A percentile compares a stretch with the other conserved stretches of the same genome.
These are phyloP conservation scores for Microbotryum intermedium DNA, from an alignment of 1,284 basidiomycete genomes.

Conservation along the genomic window DNA sequence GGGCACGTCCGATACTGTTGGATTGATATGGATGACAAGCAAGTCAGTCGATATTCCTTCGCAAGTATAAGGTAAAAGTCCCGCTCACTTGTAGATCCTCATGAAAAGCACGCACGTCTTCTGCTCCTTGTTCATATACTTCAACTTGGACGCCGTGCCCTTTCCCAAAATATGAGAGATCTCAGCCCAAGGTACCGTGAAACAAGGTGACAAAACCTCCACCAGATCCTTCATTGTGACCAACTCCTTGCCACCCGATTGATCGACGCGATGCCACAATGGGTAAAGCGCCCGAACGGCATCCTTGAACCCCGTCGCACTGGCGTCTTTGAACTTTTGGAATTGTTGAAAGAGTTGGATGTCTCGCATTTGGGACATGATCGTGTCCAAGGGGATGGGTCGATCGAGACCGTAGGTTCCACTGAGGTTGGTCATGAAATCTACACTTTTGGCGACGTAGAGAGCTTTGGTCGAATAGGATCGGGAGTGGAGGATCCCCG, in stretches of 20 bases:
- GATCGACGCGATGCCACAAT: constrained; percentile 14
- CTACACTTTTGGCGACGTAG: no score
- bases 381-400: not conserved
- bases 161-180: constrained; percentile 16
- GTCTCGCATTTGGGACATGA: constrained; percentile 20
- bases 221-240: constrained; percentile 12
- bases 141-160: constrained; percentile 2
- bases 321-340: not conserved
- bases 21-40: not conserved
- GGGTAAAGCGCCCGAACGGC: constrained; percentile 20
- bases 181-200: constrained; percentile 16
- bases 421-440: no score
- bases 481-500: no score
- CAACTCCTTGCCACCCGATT: not conserved
- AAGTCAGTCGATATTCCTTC: not conserved
- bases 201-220: constrained; percentile 5
- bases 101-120: constrained; percentile 16
- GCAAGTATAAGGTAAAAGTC: no score
- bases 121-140: not conserved
- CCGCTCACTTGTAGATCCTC: constrained; percentile 17
- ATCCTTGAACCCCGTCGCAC: constrained; percentile 25
- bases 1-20: constrained; percentile 19
- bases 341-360: constrained; percentile 16
- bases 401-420: no score
- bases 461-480: no score